Evolutionary conservation across 306 rosid genomes (phyloP), one percentile per base, ranked within the genome.

Genomic region (Citrullus colocynthis): DNA sequence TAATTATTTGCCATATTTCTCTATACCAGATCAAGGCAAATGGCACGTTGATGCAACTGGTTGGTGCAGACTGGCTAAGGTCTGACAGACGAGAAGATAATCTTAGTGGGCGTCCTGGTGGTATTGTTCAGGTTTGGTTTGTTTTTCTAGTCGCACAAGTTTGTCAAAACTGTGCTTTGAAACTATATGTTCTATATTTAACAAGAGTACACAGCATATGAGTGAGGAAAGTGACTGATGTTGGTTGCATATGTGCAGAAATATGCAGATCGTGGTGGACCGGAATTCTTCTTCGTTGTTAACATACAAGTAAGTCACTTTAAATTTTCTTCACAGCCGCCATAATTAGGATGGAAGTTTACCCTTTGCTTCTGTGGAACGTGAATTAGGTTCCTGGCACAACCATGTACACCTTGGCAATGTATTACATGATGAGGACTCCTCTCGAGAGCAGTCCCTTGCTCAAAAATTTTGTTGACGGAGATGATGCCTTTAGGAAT

Each of bases 401-500:
- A 44, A 86, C 92, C 60, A 81, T 65, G 88, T 84, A 88, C 77
- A 87, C 89, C 24, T 55, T 93, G 80, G 92, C 96, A 28, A 76
- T 93, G 60, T 93, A 93, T 80, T 91, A 91, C 91, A 83, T 88
- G 96, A 48, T 79, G 83, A 85, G 80, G 83, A 82, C 93, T 83
- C 97, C 96, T 65, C 81, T 93, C 69, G 93, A 90, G 79, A 93
- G 88, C 74, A 82, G 81, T 80, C 96, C 91, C 9, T 80, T 88
- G 74, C 85, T 93, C 12, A 84, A 85, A 20, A 79, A 75, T 76
- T 93, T 93, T 85, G 93, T 93, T 42, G 86, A 91, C 44, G 98
- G 98, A 81, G 98, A 91, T 70, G 93, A 93, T 81, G 82, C 96
- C 42, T 91, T 81, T 45, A 86, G 98, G 85, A 91, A 91, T 83